A percentile compares a stretch with the other conserved stretches of the same genome.
Conservation (phyloP, 768 basidiomycete species). For the Suillus lakei region DNA sequence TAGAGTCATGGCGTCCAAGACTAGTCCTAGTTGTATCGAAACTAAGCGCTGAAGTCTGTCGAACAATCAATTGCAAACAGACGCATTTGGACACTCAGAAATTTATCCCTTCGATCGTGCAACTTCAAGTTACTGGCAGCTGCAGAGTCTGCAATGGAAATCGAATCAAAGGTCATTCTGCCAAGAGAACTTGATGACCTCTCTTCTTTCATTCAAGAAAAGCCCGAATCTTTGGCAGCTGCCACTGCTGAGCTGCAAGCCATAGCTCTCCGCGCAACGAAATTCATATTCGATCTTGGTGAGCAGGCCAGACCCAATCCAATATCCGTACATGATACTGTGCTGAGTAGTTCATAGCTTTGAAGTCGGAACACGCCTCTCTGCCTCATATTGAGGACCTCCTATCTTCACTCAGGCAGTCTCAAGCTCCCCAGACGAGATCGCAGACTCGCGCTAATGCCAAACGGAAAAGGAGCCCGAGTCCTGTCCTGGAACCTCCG, state of each 20-base stretch:
- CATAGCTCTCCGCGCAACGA: conserved; percentile 69
- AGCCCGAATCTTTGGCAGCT: conserved; percentile 57
- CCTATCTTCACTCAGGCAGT: conserved; percentile 68
- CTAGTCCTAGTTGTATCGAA: too few relatives aligned
- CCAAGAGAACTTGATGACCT: conserved; percentile 52
- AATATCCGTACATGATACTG: conserved; percentile 9
- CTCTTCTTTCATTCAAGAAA: conserved; percentile 57
- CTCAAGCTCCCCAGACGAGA: conserved; percentile 74
- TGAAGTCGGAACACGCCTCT: conserved; percentile 70
- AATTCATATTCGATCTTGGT: conserved; percentile 81
- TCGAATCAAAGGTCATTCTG: conserved; percentile 25
- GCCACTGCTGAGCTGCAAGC: conserved; percentile 57
- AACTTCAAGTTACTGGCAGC: not conserved
- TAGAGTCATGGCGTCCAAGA: too few relatives aligned
- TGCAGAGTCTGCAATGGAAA: conserved; percentile 8
- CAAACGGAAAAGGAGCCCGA: conserved; percentile 48
- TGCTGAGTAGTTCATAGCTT: conserved; percentile 45
- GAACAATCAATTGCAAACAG: not conserved
- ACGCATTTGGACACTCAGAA: not conserved
- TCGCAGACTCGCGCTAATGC: conserved; percentile 55
- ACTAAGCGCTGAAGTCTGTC: too few relatives aligned
- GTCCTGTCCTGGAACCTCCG: conserved; percentile 36
- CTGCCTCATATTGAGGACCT: conserved; percentile 67
- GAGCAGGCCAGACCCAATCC: conserved; percentile 27
- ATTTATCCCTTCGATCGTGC: not conserved